Base-by-base conservation (phyloP, 2,329 filamentous ascomycete genomes). In the Raffaelea deltoideospora region DNA sequence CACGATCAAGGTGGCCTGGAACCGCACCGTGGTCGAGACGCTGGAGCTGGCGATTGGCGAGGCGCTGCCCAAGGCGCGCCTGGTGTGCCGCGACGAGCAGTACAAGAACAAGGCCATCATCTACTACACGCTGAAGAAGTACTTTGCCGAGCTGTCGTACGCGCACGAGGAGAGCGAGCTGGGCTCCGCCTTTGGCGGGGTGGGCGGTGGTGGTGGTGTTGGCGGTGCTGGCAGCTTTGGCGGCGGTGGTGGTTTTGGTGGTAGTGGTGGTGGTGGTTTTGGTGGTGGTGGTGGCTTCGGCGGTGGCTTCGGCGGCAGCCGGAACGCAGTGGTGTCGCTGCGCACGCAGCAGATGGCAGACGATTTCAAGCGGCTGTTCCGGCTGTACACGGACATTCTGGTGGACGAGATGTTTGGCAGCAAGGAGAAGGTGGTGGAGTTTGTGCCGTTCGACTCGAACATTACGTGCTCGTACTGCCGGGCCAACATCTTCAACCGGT, bases 21-120 rank as follows among this genome's bases (percentile, higher is more conserved):
- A 98, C 54, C 73, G 90, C 20, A 95, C 85, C 0, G 95, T 87
- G 0, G 80, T 82, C 3, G 86, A 96, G 50, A 96, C 90, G 0
- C 67, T 98, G 4, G 80, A 88, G 45, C 64, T 92, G 54, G 90
- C 88, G 1, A 56, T 96, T 17, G 70, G 76, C 41, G 90, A 96
- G 59, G 86, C 88, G 1, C 65, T 98, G 3, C 86, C 87, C 0
- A 85, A 86, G 47, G 84, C 87, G 10, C 74, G 86, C 11, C 72
- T 95, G 47, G 88, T 96, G 3, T 96, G 90, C 52, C 80, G 90
- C 27, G 90, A 98, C 47, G 90, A 98, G 54, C 88, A 96, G 55
- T 98, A 98, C 64, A 96, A 96, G 55, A 95, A 93, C 60, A 96
- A 96, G 54, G 84, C 87, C 5, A 95, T 96, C 40, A 68, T 95